Evolutionary conservation across 225 moss, liverwort and hornwort species (phyloP).

Genomic region (Rhytidiadelphus loreus): DNA sequence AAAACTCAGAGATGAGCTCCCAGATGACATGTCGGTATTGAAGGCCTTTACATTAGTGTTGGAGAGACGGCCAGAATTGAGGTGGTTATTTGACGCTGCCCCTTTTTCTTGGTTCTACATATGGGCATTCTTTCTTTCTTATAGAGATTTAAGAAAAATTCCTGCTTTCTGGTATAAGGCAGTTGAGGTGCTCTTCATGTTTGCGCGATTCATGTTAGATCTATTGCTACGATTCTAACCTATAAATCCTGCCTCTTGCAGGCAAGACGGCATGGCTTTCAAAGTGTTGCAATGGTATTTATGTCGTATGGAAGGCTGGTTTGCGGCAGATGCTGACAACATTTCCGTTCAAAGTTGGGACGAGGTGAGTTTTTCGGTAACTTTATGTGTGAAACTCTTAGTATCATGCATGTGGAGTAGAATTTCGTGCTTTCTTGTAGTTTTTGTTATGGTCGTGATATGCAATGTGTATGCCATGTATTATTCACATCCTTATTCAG

Average conservation of each 20-base stretch:
- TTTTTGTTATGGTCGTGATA: background rate
- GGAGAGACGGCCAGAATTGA: constrained; percentile 89
- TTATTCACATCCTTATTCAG: background rate
- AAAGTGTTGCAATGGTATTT: constrained; percentile 98
- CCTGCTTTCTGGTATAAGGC: background rate
- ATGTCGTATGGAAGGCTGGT: constrained; percentile 99
- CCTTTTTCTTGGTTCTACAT: background rate
- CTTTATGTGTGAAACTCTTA: background rate
- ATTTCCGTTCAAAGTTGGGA: constrained; percentile 99
- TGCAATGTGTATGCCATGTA: background rate
- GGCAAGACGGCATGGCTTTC: constrained; percentile 80
- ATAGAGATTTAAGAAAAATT: background rate
- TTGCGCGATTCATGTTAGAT: background rate
- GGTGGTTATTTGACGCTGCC: constrained; percentile 14
- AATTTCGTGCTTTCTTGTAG: background rate
- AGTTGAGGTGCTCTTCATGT: background rate
- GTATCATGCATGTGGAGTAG: background rate
- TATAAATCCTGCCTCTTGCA: constrained; percentile 10
- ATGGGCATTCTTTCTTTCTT: background rate
- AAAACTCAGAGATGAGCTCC: constrained; percentile 76
- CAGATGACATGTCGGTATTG: constrained; percentile 71
- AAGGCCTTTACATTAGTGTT: constrained; percentile 68
- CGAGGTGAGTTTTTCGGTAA: constrained; percentile 46
- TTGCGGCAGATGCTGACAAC: constrained; percentile 85
- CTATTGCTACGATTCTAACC: background rate